These are phyloP conservation scores for Coelastrella sp. DNA, from an alignment of 139 green algal species.

Conservation along the genomic window DNA sequence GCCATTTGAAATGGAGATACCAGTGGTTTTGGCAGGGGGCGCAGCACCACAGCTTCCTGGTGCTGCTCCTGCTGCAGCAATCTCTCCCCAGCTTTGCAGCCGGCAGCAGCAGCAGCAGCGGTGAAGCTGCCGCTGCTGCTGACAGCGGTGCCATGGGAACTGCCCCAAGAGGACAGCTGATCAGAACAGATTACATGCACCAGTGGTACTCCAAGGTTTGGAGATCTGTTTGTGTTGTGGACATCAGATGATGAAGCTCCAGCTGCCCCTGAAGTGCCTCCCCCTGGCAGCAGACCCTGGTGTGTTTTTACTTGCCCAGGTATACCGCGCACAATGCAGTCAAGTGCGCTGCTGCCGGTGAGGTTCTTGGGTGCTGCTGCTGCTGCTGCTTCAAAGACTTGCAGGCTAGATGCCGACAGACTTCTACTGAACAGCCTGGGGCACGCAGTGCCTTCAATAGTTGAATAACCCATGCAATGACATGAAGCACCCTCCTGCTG, in stretches of 20 bases:
- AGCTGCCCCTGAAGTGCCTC: background rate
- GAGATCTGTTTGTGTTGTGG: background rate
- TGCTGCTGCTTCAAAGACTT: constrained; percentile 16
- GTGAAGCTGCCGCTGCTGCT: background rate
- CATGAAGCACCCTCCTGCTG: no score
- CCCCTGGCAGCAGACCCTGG: background rate
- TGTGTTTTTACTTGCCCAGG: background rate
- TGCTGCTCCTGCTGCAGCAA: background rate
- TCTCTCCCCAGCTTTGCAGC: no score
- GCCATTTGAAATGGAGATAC: constrained; percentile 2
- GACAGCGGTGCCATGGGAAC: background rate
- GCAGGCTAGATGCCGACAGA: constrained; percentile 20
- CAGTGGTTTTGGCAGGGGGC: background rate
- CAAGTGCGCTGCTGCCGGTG: background rate
- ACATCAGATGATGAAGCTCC: background rate
- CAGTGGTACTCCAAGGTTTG: no score
- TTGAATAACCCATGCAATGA: no score
- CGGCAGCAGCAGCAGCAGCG: no score
- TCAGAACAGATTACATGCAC: background rate
- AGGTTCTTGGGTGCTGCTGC: background rate
- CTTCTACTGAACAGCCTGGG: constrained; percentile 18
- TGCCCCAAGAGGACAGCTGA: background rate
- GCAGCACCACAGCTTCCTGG: background rate
- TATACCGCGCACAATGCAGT: background rate
- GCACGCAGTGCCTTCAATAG: background rate